phyloP scores from a whole-genome alignment of 805 yeast genomes.

The Candida incommunis region DNA sequence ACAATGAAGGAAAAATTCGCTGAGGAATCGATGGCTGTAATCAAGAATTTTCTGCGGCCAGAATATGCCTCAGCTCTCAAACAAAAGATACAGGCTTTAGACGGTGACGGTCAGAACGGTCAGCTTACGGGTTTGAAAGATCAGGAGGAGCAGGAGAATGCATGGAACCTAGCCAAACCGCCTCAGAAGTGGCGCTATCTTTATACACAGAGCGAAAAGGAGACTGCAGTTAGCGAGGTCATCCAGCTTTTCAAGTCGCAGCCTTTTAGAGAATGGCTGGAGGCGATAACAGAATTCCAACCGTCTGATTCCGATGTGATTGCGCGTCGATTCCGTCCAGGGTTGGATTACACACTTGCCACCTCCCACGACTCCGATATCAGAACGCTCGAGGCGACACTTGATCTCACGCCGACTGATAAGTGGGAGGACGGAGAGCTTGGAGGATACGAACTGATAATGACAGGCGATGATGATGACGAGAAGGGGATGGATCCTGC shows the following conservation, averaged over 20 bases:
- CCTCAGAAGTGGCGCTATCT: slow-evolving; percentile 84
- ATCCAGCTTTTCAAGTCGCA: slow-evolving; percentile 44
- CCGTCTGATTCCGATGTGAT: slow-evolving; percentile 54
- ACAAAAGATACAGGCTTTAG: slow-evolving; percentile 37
- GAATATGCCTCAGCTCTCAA: slow-evolving; percentile 36
- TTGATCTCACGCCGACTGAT: slow-evolving; percentile 64
- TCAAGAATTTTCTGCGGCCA: slow-evolving; percentile 46
- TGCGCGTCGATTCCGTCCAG: slow-evolving; percentile 85
- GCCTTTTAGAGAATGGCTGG: slow-evolving; percentile 59
- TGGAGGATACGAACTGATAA: slow-evolving; percentile 91
- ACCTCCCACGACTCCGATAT: slow-evolving; percentile 35
- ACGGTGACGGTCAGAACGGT: slow-evolving; percentile 19
- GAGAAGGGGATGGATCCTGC: slow-evolving; percentile 65
- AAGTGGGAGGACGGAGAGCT: slow-evolving; percentile 80
- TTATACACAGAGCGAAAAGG: slow-evolving; percentile 47
- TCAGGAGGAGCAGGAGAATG: slow-evolving; percentile 22
- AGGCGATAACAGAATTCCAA: slow-evolving; percentile 40
- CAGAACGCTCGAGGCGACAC: slow-evolving; percentile 60
- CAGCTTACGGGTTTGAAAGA: neutral
- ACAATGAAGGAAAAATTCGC: slow-evolving; percentile 38
- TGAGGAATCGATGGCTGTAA: slow-evolving; percentile 56
- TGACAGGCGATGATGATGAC: slow-evolving; percentile 39
- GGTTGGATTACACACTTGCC: slow-evolving; percentile 85
- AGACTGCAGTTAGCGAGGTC: slow-evolving; percentile 32
- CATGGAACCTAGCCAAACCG: slow-evolving; percentile 89